Percentiles rank a stretch among this genome's conserved stretches.
These are phyloP conservation scores for Ramichloridium luteum DNA, from an alignment of 2,329 filamentous ascomycete species.

Conservation along the genomic window DNA sequence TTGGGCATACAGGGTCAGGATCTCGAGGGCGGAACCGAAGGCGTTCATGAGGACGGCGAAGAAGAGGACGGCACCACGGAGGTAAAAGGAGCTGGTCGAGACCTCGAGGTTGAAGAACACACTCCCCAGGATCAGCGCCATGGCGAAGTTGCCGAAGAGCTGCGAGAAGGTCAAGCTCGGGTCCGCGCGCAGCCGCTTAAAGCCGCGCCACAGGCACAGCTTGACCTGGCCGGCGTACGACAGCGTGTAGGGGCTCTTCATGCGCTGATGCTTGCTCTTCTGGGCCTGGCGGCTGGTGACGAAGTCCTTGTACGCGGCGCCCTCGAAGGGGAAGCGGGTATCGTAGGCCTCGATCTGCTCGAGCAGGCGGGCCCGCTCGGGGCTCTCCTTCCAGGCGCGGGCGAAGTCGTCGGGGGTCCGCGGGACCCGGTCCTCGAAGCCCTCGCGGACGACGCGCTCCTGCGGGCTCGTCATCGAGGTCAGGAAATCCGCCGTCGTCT, in stretches of 20 bases:
- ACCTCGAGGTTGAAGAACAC: slow-evolving; percentile 66
- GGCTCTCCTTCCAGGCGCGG: slow-evolving; percentile 42
- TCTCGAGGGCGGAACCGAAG: slow-evolving; percentile 70
- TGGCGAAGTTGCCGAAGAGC: slow-evolving; percentile 58
- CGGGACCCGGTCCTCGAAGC: slow-evolving; percentile 35
- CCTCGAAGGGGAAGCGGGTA: slow-evolving; percentile 32
- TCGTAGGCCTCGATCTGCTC: slow-evolving; percentile 36
- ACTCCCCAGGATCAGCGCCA: slow-evolving; percentile 65
- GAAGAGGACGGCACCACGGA: slow-evolving; percentile 69
- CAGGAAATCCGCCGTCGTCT: slow-evolving; percentile 65
- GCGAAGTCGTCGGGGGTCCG: slow-evolving; percentile 40
- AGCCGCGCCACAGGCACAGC: slow-evolving; percentile 72
- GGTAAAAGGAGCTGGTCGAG: slow-evolving; percentile 62
- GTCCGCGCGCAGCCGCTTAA: slow-evolving; percentile 63
- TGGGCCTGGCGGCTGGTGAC: slow-evolving; percentile 34
- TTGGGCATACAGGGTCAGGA: slow-evolving; percentile 76
- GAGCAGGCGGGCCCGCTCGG: slow-evolving; percentile 34
- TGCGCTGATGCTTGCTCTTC: slow-evolving; percentile 40
- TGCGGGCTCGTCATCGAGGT: slow-evolving; percentile 54
- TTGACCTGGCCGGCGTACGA: slow-evolving; percentile 63
- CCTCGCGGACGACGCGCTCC: slow-evolving; percentile 34
- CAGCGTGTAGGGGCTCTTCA: slow-evolving; percentile 69
- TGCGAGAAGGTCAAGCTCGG: slow-evolving; percentile 59
- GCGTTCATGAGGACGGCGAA: slow-evolving; percentile 81
- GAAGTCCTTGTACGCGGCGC: slow-evolving; percentile 34